Evolutionary conservation across 2,329 filamentous ascomycete genomes (phyloP).

Genomic region (Endothia cerciana): DNA sequence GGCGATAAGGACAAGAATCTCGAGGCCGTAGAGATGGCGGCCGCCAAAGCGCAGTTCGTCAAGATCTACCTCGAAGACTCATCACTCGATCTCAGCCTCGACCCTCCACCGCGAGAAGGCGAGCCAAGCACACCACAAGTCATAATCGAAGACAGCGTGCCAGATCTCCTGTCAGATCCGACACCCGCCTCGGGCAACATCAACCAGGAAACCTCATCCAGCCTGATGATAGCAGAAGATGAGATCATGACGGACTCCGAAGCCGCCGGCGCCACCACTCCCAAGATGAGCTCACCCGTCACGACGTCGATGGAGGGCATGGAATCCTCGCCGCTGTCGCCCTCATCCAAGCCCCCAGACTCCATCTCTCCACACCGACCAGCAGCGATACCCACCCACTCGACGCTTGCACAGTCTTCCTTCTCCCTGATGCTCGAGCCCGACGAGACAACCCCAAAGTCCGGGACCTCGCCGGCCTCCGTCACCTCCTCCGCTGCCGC

Average conservation of each 20-base stretch:
- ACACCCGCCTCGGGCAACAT: neutral
- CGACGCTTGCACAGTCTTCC: constrained; percentile 71
- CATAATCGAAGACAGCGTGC: constrained; percentile 31
- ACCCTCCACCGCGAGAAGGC: constrained; percentile 35
- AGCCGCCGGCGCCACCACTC: constrained; percentile 17
- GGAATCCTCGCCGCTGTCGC: constrained; percentile 9
- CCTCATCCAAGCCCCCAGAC: neutral
- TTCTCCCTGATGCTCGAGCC: constrained; percentile 78
- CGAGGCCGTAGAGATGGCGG: constrained; percentile 60
- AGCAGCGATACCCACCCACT: constrained; percentile 61
- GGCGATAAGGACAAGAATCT: constrained; percentile 52
- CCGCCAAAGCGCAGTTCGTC: constrained; percentile 68
- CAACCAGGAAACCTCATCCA: constrained; percentile 24
- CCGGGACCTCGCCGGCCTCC: constrained; percentile 29
- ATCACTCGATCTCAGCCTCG: constrained; percentile 37
- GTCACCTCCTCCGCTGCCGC: constrained; percentile 1
- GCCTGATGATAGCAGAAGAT: constrained; percentile 23
- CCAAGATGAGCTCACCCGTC: constrained; percentile 15
- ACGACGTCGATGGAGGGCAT: constrained; percentile 15
- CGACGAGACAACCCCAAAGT: constrained; percentile 33
- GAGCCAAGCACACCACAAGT: constrained; percentile 33
- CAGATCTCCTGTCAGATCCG: neutral
- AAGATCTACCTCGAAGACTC: constrained; percentile 65
- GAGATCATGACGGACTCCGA: constrained; percentile 28
- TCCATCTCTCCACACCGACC: constrained; percentile 33